Evolutionary conservation across 2,329 filamentous ascomycete species (phyloP).

Genomic region (Grosmannia serpens): DNA sequence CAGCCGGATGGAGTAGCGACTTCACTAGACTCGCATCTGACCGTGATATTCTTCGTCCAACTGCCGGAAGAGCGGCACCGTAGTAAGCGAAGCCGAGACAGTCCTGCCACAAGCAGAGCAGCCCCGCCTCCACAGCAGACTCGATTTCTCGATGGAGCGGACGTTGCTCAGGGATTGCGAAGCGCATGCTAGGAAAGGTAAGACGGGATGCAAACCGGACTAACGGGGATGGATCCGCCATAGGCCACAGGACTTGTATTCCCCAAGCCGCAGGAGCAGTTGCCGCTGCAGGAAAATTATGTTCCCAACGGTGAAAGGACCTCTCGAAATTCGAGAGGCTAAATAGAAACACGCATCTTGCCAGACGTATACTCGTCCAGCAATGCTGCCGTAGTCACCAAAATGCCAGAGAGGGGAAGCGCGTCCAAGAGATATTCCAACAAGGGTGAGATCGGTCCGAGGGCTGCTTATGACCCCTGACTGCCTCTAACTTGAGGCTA

Average conservation of each 20-base stretch:
- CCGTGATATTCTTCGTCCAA: background rate
- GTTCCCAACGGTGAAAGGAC: background rate
- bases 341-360: too few species aligned
- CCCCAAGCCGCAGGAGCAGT: background rate
- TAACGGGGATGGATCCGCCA: background rate
- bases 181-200: background rate
- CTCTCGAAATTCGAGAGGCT: background rate
- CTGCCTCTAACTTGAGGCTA: constrained; percentile 20
- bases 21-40: background rate
- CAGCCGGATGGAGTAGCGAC: background rate
- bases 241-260: background rate
- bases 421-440: background rate
- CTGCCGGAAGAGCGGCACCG: background rate
- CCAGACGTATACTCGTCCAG: background rate
- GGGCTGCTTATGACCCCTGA: too few species aligned
- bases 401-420: background rate
- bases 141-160: background rate
- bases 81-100: background rate
- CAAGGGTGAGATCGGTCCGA: too few species aligned
- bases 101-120: background rate
- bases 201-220: background rate
- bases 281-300: background rate
- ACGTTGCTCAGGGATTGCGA: background rate
- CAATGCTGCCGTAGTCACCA: too few species aligned
- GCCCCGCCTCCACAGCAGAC: background rate